A percentile compares a stretch with the other conserved stretches of the same genome.
Evolutionary conservation across 1,284 basidiomycete species (phyloP).

Genomic region (Peniophora sp.): DNA sequence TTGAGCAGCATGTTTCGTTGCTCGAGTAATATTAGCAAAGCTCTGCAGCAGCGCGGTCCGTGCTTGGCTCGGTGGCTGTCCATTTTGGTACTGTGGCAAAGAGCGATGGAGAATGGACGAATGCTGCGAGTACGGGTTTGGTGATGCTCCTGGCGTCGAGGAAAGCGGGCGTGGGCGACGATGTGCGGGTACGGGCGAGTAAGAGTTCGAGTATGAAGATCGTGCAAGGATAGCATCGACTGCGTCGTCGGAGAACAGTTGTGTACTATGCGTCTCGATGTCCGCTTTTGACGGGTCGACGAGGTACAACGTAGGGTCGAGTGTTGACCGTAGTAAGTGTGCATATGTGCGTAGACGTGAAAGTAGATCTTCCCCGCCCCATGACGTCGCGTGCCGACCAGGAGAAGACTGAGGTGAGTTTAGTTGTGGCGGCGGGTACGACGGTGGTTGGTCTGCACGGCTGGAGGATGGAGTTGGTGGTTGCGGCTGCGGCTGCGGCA

Average conservation of each 20-base stretch:
- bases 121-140: slow-evolving; percentile 57
- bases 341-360: slow-evolving; percentile 63
- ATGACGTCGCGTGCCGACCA: slow-evolving; percentile 38
- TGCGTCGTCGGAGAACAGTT: slow-evolving; percentile 73
- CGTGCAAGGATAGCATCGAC: slow-evolving; percentile 77
- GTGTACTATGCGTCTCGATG: slow-evolving; percentile 82
- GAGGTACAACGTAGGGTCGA: slow-evolving; percentile 80
- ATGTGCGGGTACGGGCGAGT: slow-evolving; percentile 79
- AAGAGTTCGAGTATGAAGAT: slow-evolving; percentile 67
- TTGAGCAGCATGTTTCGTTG: slow-evolving; percentile 84
- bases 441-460: slow-evolving; percentile 25
- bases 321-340: slow-evolving; percentile 70
- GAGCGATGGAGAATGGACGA: slow-evolving; percentile 75
- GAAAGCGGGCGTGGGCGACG: slow-evolving; percentile 64
- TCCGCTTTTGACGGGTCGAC: slow-evolving; percentile 88
- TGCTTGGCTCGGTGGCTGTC: slow-evolving; percentile 52
- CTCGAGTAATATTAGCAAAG: slow-evolving; percentile 84
- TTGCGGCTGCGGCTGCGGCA: slow-evolving; percentile 34
- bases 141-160: slow-evolving; percentile 17
- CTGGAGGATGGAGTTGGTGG: slow-evolving; percentile 26
- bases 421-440: slow-evolving; percentile 55
- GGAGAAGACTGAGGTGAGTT: slow-evolving; percentile 28
- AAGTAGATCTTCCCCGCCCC: slow-evolving; percentile 85
- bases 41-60: slow-evolving; percentile 75
- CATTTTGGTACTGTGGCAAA: slow-evolving; percentile 31